phyloP scores from a whole-genome alignment of 441 rosid genomes.

The Croton laevigatus region DNA sequence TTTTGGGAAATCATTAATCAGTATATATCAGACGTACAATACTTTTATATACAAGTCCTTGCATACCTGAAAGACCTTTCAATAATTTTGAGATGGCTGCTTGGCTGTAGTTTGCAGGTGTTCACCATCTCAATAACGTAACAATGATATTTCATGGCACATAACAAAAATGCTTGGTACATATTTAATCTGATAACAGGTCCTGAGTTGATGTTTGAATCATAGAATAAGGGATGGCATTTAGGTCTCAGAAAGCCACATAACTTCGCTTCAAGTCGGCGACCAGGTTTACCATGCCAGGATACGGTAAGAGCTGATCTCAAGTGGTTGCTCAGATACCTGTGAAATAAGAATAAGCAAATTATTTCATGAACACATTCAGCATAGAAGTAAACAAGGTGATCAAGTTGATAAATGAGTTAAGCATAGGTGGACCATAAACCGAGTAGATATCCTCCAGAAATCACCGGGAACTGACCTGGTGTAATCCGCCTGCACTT shows the following conservation, averaged over 20 bases:
- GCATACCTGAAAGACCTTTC: constrained; percentile 56
- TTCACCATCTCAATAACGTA: constrained; percentile 51
- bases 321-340: constrained; percentile 68
- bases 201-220: constrained; percentile 73
- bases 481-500: constrained; percentile 87
- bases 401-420: neutral
- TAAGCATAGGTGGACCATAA: neutral
- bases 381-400: neutral
- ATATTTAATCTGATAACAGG: constrained; percentile 70
- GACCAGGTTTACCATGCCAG: constrained; percentile 56
- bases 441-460: neutral
- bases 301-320: constrained; percentile 59
- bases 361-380: constrained; percentile 8
- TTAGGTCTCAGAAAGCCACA: constrained; percentile 61
- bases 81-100: constrained; percentile 38
- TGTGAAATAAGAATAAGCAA: constrained; percentile 28
- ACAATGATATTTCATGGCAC: constrained; percentile 91
- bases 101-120: constrained; percentile 46
- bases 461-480: constrained; percentile 43
- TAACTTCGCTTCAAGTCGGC: constrained; percentile 44
- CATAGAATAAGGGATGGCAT: constrained; percentile 79
- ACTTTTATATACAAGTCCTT: neutral
- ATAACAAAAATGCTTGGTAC: constrained; percentile 75
- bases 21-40: no score
- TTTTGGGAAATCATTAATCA: neutral